Base-by-base conservation (phyloP, 2,329 filamentous ascomycete genomes). In the Botrytis fragariae region DNA sequence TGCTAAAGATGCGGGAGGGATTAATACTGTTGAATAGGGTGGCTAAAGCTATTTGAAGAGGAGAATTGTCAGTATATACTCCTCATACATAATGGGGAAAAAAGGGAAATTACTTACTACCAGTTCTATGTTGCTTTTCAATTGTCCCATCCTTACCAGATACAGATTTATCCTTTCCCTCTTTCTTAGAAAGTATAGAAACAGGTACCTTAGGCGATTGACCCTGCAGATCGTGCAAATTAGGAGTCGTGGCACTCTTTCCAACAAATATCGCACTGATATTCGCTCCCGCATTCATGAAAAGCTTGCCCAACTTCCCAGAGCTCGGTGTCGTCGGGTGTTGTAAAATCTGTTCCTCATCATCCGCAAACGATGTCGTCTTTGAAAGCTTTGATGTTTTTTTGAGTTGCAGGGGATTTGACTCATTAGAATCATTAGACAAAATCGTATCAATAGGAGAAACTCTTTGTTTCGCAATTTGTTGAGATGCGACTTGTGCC, bases 191-290 rank as follows among this genome's bases (percentile, higher is more conserved):
- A 14, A 54, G 64, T 20, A 22, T 57, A 8, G 64, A 42, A 42
- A 29, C 25, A 3, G 48, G 45, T 18, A 32, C 10, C 37, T 54
- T 57, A 4, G 25, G 35, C 2, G 35, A 42, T 57, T 68, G 29
- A 1, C 25, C 25, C 25, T 54, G 51, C 25, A 18, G 35, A 57
- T 68, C 35, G 16, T 20, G 45, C 51, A 37, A 37, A 57, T 57
- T 12, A 18, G 16, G 9, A 7, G 35, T 37, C 5, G n/a, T 54
- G 14, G 14, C 51, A 42, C 18, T 32, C 35, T 68, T 68, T 12
- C 64, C 64, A 6, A 68, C 64, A 29, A 68, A 68, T 54, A 57
- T 54, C 1, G 64, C 64, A 68, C 64, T 57, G 32, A 68, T 68
- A 42, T 68, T 68, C 18, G 64, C 45, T 42, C 64, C 35, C 16